Evolutionary conservation across 352 stramenopile genomes (phyloP).

Genomic region (Phytophthora cajani): DNA sequence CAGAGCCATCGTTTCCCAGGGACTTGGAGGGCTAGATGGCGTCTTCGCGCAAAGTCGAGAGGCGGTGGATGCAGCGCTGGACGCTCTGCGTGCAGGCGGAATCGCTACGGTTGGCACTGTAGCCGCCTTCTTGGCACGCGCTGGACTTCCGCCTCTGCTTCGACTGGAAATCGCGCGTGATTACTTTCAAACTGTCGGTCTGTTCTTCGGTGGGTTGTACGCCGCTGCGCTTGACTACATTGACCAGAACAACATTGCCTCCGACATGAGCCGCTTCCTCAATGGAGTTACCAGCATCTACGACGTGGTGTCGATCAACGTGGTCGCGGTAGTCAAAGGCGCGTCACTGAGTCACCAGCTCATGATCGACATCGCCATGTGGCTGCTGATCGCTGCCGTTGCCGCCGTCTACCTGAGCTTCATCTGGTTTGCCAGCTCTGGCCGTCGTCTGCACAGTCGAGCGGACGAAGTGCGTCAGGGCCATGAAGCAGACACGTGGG

Average conservation of each 20-base stretch:
- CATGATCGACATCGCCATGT: slow-evolving; percentile 25
- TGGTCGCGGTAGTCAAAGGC: neutral
- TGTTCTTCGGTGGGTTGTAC: slow-evolving; percentile 46
- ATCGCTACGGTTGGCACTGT: neutral
- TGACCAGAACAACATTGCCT: neutral
- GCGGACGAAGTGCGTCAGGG: slow-evolving; percentile 46
- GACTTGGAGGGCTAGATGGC: neutral
- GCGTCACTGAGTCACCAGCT: slow-evolving; percentile 11
- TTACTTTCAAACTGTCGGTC: slow-evolving; percentile 39
- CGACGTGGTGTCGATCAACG: slow-evolving; percentile 1
- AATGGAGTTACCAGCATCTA: neutral
- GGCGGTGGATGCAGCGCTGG: neutral
- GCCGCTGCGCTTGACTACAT: slow-evolving; percentile 3
- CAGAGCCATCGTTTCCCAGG: neutral
- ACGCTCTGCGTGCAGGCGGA: neutral
- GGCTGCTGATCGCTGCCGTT: neutral
- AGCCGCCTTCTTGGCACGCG: neutral
- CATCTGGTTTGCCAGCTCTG: slow-evolving; percentile 38
- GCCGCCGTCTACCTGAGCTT: slow-evolving; percentile 28
- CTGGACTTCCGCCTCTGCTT: slow-evolving; percentile 20
- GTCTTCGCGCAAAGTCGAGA: neutral
- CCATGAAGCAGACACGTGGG: slow-evolving; percentile 41
- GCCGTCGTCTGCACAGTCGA: slow-evolving; percentile 33
- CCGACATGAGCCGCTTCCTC: neutral
- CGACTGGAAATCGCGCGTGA: slow-evolving; percentile 43